Evolutionary conservation across 176 grass and related monocot species (phyloP).

Genomic region (Puya raimondii): DNA sequence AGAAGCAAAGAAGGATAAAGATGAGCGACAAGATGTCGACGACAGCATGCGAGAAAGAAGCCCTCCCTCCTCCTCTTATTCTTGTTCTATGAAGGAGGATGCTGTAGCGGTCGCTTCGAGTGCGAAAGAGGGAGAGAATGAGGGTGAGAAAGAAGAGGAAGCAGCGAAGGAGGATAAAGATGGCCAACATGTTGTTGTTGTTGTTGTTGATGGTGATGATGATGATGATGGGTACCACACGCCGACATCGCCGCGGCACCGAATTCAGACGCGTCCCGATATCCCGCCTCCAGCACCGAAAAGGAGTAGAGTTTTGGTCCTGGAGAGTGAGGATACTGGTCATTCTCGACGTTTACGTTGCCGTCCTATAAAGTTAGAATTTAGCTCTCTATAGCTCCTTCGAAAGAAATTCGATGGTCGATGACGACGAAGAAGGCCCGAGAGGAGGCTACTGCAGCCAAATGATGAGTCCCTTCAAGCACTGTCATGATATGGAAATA

Average conservation of each 20-base stretch:
- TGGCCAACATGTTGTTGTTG: not conserved
- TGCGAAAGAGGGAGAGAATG: not conserved
- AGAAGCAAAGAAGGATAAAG: not conserved
- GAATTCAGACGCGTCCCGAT: not conserved
- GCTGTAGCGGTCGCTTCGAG: no score
- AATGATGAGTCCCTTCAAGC: not conserved
- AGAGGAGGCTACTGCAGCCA: not conserved
- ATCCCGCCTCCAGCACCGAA: not conserved
- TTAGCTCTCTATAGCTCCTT: not conserved
- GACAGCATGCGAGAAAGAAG: no score
- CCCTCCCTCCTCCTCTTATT: no score
- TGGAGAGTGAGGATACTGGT: not conserved
- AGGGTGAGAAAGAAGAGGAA: not conserved
- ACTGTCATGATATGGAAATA: not conserved
- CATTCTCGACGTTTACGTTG: not conserved
- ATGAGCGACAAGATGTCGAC: no score
- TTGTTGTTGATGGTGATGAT: not conserved
- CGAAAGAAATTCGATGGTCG: not conserved
- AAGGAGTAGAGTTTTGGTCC: not conserved
- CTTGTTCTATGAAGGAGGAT: no score
- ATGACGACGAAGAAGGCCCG: not conserved
- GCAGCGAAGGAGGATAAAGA: not conserved
- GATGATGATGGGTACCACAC: slow-evolving; percentile 14
- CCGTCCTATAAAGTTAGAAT: not conserved
- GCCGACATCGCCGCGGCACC: slow-evolving; percentile 17